Conservation (phyloP, 2,329 filamentous ascomycete genomes). For the Xylaria sp. region DNA sequence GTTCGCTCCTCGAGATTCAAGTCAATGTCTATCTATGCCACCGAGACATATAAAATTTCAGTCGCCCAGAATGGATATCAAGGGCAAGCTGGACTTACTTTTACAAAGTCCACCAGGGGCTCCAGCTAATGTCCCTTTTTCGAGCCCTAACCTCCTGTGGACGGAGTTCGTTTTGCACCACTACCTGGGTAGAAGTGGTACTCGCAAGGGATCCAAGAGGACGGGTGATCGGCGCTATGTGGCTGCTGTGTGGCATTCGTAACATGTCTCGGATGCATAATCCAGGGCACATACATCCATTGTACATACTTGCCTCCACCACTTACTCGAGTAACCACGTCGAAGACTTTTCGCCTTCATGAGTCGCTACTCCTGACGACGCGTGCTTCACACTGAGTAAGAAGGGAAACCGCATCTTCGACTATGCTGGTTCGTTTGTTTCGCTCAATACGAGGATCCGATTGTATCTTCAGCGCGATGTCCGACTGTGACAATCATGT, state of each 20-base stretch:
- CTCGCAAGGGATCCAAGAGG: slow-evolving; percentile 5
- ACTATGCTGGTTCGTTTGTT: neutral
- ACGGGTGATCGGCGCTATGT: slow-evolving; percentile 17
- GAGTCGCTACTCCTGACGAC: neutral
- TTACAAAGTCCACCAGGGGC: neutral
- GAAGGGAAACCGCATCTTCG: neutral
- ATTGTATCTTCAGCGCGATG: neutral
- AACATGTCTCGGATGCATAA: slow-evolving; percentile 11
- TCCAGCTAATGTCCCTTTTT: neutral
- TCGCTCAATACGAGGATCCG: neutral
- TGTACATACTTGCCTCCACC: neutral
- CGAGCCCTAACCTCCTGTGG: neutral
- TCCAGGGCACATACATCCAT: neutral
- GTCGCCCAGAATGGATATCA: neutral
- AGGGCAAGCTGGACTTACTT: neutral
- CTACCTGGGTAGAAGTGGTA: neutral
- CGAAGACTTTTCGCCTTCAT: neutral
- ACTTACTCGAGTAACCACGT: slow-evolving; percentile 4
- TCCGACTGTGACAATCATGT: neutral
- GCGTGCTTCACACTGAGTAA: neutral
- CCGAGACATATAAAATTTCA: slow-evolving; percentile 14
- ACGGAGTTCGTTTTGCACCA: neutral
- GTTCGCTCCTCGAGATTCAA: neutral
- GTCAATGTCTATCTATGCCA: slow-evolving; percentile 9
- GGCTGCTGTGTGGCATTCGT: slow-evolving; percentile 12